Evolutionary conservation across 2,329 filamentous ascomycete species (phyloP), one percentile per base, ranked within the genome.

Genomic region (Rhexocercosporidium sp.): DNA sequence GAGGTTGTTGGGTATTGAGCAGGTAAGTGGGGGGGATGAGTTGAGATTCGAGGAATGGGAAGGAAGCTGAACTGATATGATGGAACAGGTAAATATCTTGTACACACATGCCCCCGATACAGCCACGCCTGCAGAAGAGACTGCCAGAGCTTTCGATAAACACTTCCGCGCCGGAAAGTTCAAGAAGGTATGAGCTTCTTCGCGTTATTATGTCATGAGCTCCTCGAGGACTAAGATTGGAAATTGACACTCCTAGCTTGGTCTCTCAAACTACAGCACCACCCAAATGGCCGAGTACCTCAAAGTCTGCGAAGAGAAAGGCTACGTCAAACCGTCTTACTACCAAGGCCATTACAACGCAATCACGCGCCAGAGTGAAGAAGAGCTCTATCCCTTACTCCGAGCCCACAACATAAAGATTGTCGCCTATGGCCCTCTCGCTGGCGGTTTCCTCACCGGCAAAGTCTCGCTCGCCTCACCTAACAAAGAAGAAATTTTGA

Each of bases 281-380:
- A 94, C 90, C 75, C 92, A 96, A 78, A 90, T 97, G 16, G 92
- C 92, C 0, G 92, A 96, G 80, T 87, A 95, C 11, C 89, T 90
- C 66, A 86, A 92, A 76, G 89, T 88, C 44, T 94, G 91, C 82
- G 90, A 90, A 72, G 87, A 91, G 80, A 89, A 92, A 73, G 86
- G 86, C 67, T 96, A 92, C 91, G 90, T 96, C 14, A 86, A 67
- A 29, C 93, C 93, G 0, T 93, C 90, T 0, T 87, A 96, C 64
- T 96, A 92, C 79, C 92, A 96, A 79, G 93, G 85, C 73, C 94
- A 96, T 90, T 94, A 94, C 80, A 94, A 94, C 78, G 87, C 86
- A 66, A 91, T 94, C 72, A 92, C 88, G 37, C 87, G 92, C 64
- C 86, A 85, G 66, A 89, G 93, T 71, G 92, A 95, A 78, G 78